These are phyloP conservation scores for Aspergillus transmontanensis DNA, from an alignment of 2,329 filamentous ascomycete species.

Conservation along the genomic window DNA sequence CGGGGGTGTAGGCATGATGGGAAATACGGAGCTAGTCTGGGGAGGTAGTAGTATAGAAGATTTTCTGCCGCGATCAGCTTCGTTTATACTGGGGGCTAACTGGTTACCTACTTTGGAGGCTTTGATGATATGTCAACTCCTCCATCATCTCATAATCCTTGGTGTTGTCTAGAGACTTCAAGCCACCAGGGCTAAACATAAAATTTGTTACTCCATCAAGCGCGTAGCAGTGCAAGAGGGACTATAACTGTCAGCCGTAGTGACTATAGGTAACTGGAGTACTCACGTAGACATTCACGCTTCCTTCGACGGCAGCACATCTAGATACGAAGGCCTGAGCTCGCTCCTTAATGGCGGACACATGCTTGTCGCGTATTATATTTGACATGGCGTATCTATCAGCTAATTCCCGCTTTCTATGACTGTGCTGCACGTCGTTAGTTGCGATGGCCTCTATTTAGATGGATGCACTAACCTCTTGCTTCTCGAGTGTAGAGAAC, in stretches of 20 bases:
- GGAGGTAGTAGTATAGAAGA: slow-evolving; percentile 61
- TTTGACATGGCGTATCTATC: slow-evolving; percentile 71
- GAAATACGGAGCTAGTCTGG: slow-evolving; percentile 51
- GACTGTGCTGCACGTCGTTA: slow-evolving; percentile 56
- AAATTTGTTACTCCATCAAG: slow-evolving; percentile 71
- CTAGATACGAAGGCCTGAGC: slow-evolving; percentile 58
- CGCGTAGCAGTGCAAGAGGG: slow-evolving; percentile 65
- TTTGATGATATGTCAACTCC: slow-evolving; percentile 68
- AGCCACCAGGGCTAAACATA: slow-evolving; percentile 68
- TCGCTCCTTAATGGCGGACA: slow-evolving; percentile 61
- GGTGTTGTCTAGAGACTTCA: slow-evolving; percentile 58
- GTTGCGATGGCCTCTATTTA: neutral
- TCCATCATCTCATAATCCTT: slow-evolving; percentile 68
- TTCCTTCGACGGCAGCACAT: slow-evolving; percentile 50
- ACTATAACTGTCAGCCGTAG: slow-evolving; percentile 17
- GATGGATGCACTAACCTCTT: neutral
- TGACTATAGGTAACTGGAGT: slow-evolving; percentile 18
- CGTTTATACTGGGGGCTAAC: neutral
- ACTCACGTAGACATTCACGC: slow-evolving; percentile 63
- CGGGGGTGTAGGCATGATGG: slow-evolving; percentile 57
- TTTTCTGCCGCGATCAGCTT: slow-evolving; percentile 52
- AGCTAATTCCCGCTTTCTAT: slow-evolving; percentile 64
- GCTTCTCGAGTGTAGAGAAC: slow-evolving; percentile 22
- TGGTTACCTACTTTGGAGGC: slow-evolving; percentile 60
- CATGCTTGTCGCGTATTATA: slow-evolving; percentile 58